Evolutionary conservation across 2,329 filamentous ascomycete species (phyloP), one percentile per base, ranked within the genome.

Genomic region (Colletotrichum eremochloae): DNA sequence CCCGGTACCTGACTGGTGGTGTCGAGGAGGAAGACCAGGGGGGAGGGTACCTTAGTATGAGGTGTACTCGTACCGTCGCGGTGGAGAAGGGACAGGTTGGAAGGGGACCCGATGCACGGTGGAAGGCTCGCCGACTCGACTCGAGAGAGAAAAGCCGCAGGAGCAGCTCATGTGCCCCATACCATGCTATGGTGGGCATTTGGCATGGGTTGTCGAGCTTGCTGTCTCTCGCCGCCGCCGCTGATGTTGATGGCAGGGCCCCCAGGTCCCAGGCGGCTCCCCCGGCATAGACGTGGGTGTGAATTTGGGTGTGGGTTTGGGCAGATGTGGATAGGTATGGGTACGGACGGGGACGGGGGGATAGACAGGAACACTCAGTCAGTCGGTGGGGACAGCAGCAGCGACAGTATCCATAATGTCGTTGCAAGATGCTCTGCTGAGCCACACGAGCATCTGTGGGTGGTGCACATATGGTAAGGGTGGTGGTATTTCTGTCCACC

Each of bases 1-100:
- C 77, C 76, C 78, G 81, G 82, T 85, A 83, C 80, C 80, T 82
- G 80, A 76, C 61, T 78, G 77, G 78, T 76, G 80, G 80, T 68
- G 63, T 72, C 60, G 63, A 61, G 53, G 58, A 42, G 31, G 31
- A 55, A 46, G 29, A 50, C 53, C 29, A n/a, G 55, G 48, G 68
- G 36, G 53, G 58, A 65, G 70, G 67, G 50, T 62, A 71, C 63
- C 31, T 36, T 52, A 44, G 62, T 63, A 52, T 56, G 53, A n/a
- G 44, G 44, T 48, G 44, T 48, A 20, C 20, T 12, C 44, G 44
- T 38, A 56, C 33, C n/a, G 67, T 71, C 48, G 80, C 79, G 78
- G 82, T 81, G 80, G 79, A 75, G 80, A 81, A 82, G 76, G 58
- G 38, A 42, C 44, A 68, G 31, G 50, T 71, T n/a, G 53, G 63